Conservation (phyloP, 2,329 filamentous ascomycete genomes). For the Cytospora piceae region DNA sequence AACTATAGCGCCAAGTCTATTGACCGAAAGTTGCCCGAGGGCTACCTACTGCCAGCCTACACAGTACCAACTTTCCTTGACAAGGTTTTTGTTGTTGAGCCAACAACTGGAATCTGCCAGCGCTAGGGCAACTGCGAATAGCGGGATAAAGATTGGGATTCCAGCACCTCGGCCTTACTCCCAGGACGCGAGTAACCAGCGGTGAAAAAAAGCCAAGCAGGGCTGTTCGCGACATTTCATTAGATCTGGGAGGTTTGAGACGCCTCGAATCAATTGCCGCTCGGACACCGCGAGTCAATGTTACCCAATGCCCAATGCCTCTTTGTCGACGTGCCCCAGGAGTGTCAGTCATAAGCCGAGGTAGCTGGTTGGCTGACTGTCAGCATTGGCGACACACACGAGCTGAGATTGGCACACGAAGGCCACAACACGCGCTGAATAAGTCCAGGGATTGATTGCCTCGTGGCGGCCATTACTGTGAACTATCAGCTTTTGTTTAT, state of each 20-base stretch:
- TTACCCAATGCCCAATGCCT: not conserved
- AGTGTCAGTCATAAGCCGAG: slow-evolving; percentile 5
- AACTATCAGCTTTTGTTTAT: slow-evolving; percentile 4
- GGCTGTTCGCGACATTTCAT: not conserved
- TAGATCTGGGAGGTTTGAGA: not conserved
- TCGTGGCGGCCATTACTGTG: slow-evolving; percentile 4
- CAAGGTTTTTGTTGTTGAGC: slow-evolving; percentile 2
- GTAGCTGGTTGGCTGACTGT: slow-evolving; percentile 15
- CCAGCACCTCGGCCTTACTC: not conserved
- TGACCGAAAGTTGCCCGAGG: not conserved
- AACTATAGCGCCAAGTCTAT: not conserved
- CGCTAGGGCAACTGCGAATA: not conserved
- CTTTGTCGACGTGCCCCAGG: not conserved
- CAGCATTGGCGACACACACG: slow-evolving; percentile 15
- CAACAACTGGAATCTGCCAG: not conserved
- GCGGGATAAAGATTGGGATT: not conserved
- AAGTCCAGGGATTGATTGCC: not conserved
- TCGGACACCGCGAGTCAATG: not conserved
- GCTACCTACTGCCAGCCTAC: not conserved
- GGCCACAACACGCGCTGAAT: slow-evolving; percentile 12
- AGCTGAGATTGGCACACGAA: slow-evolving; percentile 18
- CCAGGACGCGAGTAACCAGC: not conserved
- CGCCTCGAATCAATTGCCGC: not conserved
- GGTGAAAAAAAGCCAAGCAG: slow-evolving; percentile 3
- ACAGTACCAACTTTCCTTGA: not conserved